phyloP scores from a whole-genome alignment of 805 yeast species.

The Monosporozyma servazzii region DNA sequence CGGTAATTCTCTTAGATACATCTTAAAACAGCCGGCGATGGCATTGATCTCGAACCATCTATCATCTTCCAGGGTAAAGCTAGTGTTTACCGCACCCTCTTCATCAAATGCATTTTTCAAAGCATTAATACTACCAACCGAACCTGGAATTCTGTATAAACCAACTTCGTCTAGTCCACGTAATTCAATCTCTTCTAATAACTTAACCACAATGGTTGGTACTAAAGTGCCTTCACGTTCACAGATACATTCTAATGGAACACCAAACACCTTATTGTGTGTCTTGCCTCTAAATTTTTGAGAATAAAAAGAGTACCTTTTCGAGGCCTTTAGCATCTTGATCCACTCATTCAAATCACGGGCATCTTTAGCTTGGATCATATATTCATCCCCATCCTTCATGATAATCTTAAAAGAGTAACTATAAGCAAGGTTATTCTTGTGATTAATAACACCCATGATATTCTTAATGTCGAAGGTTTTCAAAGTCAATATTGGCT shows the following conservation, averaged over 20 bases:
- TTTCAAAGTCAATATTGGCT: slow-evolving; percentile 42
- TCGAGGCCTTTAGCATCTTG: slow-evolving; percentile 32
- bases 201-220: slow-evolving; percentile 57
- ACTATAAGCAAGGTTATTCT: slow-evolving; percentile 14
- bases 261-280: slow-evolving; percentile 64
- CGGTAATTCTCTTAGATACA: slow-evolving; percentile 76
- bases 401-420: slow-evolving; percentile 34
- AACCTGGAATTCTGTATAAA: slow-evolving; percentile 66
- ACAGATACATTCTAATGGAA: slow-evolving; percentile 71
- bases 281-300: slow-evolving; percentile 33
- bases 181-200: slow-evolving; percentile 70
- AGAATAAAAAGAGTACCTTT: slow-evolving; percentile 36
- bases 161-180: slow-evolving; percentile 89
- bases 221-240: slow-evolving; percentile 51
- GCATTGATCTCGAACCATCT: slow-evolving; percentile 76
- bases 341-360: slow-evolving; percentile 71
- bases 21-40: slow-evolving; percentile 78
- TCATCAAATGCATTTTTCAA: slow-evolving; percentile 48
- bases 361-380: slow-evolving; percentile 58
- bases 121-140: slow-evolving; percentile 47
- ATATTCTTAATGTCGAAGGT: slow-evolving; percentile 34
- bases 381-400: slow-evolving; percentile 43
- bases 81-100: slow-evolving; percentile 33
- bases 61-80: slow-evolving; percentile 41
- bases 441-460: slow-evolving; percentile 31